Conservation (phyloP, 306 rosid species). For the Cucurbita pepo region DNA sequence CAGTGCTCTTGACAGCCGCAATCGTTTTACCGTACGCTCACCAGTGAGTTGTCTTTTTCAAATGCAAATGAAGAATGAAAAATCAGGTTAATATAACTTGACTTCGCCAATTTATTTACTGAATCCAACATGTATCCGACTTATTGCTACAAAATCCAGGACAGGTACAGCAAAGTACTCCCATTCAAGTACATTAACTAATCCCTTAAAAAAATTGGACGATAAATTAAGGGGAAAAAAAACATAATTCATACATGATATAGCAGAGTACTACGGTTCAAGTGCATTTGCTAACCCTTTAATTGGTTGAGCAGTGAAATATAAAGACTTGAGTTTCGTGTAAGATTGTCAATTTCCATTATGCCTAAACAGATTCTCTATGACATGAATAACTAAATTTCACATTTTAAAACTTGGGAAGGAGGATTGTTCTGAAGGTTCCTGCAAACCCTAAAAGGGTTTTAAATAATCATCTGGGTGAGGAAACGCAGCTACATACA, state of each 20-base stretch:
- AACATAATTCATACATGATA: neutral
- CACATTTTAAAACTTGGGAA: neutral
- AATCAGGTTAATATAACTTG: neutral
- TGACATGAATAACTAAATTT: neutral
- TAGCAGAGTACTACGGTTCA: neutral
- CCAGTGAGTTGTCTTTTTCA: slow-evolving; percentile 55
- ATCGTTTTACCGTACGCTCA: slow-evolving; percentile 73
- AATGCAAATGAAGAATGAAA: slow-evolving; percentile 2
- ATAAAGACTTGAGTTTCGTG: neutral
- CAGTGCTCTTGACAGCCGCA: slow-evolving; percentile 80
- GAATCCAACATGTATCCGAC: neutral
- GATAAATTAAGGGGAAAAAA: neutral
- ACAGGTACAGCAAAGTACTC: neutral
- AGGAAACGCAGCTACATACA: neutral
- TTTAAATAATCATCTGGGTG: neutral
- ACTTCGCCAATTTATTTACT: neutral
- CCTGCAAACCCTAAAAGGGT: neutral
- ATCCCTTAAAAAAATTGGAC: neutral
- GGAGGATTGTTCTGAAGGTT: neutral
- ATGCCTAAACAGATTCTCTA: neutral
- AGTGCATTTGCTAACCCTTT: neutral
- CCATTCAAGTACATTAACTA: neutral
- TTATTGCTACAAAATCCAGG: neutral
- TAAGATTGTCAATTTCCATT: neutral
- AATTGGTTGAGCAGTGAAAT: neutral